Conservation (phyloP, 345 rosid species). For the Hirschfeldia incana region DNA sequence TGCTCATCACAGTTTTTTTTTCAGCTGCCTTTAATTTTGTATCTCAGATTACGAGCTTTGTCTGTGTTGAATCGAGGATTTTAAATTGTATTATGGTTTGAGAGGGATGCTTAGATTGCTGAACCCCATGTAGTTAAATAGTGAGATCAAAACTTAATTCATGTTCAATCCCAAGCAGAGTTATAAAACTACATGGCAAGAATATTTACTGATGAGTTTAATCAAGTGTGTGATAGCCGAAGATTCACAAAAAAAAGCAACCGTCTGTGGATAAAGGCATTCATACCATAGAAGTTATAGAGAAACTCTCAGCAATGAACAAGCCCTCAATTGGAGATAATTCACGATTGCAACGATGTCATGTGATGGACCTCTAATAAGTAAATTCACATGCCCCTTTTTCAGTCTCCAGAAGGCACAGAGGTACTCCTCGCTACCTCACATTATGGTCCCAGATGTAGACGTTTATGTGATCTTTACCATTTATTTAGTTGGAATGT, state of each 20-base stretch:
- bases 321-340: conserved; percentile 29
- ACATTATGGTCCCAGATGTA: neutral
- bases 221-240: conserved; percentile 26
- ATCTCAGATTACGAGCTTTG: no score
- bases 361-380: conserved; percentile 39
- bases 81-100: no score
- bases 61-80: no score
- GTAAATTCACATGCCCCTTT: conserved; percentile 60
- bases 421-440: conserved; percentile 51
- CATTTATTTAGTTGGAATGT: conserved; percentile 1
- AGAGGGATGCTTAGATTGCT: no score
- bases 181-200: conserved; percentile 17
- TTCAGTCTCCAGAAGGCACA: conserved; percentile 65
- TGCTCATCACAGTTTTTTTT: no score
- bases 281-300: conserved; percentile 12
- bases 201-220: conserved; percentile 35
- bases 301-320: conserved; percentile 31
- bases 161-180: conserved; percentile 22
- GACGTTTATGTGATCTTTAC: neutral
- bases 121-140: no score
- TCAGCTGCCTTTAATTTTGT: no score
- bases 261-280: conserved; percentile 11
- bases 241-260: conserved; percentile 29
- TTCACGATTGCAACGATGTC: conserved; percentile 30
- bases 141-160: conserved; percentile 29